These are phyloP conservation scores for Hemileccinum rubropunctum DNA, from an alignment of 768 basidiomycete species.

Conservation along the genomic window DNA sequence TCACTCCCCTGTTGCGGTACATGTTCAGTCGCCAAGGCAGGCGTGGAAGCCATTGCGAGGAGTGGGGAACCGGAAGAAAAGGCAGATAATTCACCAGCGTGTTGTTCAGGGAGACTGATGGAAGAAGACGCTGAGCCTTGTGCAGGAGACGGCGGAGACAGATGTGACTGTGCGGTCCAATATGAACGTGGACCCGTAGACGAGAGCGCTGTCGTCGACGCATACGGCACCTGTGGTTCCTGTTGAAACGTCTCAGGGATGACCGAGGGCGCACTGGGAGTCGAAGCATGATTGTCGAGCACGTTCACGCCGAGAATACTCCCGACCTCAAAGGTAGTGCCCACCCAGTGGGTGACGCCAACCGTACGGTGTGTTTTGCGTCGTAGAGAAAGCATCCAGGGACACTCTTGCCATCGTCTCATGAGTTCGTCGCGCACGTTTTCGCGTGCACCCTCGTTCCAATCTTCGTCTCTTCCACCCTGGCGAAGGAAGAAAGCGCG, in stretches of 20 bases:
- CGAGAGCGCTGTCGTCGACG: conserved; percentile 21
- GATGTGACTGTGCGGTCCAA: conserved; percentile 19
- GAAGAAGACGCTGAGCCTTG: conserved; percentile 12
- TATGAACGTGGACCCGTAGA: conserved; percentile 22
- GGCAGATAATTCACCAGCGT: conserved; percentile 8
- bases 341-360: conserved; percentile 53
- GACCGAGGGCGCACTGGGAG: neutral
- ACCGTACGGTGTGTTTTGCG: conserved; percentile 14
- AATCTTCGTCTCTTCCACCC: conserved; percentile 65
- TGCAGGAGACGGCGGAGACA: conserved; percentile 11
- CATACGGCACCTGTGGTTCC: conserved; percentile 5
- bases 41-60: conserved; percentile 10
- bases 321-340: conserved; percentile 75
- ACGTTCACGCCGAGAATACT: conserved; percentile 70
- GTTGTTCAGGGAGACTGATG: conserved; percentile 12
- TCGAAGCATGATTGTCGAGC: conserved; percentile 32
- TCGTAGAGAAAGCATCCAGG: conserved; percentile 54
- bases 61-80: conserved; percentile 27
- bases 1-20: conserved; percentile 4
- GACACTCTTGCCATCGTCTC: conserved; percentile 60
- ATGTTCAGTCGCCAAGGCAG: conserved; percentile 8
- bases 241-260: conserved; percentile 3
- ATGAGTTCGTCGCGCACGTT: conserved; percentile 55
- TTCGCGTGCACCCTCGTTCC: conserved; percentile 56
- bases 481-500: conserved; percentile 58